Evolutionary conservation across 164 flowering plant species (phyloP).

Genomic region (Sextonia rubra): DNA sequence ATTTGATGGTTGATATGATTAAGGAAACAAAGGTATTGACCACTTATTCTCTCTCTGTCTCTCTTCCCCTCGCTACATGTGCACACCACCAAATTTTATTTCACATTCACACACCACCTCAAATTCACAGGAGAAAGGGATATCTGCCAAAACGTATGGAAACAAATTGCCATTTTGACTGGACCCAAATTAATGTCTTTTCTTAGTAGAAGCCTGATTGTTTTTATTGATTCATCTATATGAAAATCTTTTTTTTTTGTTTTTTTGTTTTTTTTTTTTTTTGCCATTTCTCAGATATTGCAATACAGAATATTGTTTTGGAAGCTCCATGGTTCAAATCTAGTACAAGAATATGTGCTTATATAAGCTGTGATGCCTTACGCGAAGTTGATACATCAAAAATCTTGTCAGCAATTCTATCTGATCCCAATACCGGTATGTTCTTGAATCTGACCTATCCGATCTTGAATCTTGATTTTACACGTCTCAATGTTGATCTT

Average conservation of each 20-base stretch:
- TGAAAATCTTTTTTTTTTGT: background rate
- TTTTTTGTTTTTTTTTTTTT: conserved; percentile 1
- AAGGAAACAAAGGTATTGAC: no score
- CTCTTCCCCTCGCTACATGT: background rate
- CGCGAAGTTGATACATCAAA: conserved; percentile 85
- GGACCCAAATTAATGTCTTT: background rate
- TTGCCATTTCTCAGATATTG: conserved; percentile 45
- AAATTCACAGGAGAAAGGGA: background rate
- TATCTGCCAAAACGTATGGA: background rate
- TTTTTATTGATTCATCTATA: background rate
- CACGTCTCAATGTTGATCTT: no score
- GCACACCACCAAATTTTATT: background rate
- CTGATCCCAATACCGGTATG: conserved; percentile 41
- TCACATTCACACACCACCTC: background rate
- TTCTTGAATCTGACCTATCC: background rate
- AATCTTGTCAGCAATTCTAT: conserved; percentile 52
- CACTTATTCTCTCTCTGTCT: no score
- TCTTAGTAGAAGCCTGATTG: background rate
- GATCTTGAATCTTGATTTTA: no score
- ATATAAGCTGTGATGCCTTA: conserved; percentile 78
- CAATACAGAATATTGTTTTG: conserved; percentile 62
- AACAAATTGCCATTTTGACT: background rate
- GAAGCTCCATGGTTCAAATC: conserved; percentile 88
- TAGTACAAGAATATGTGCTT: conserved; percentile 78
- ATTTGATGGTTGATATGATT: no score